Percentiles rank a stretch among this genome's conserved stretches.
These are phyloP conservation scores for Prototheca wickerhamii DNA, from an alignment of 163 green algal genomes.

Conservation along the genomic window DNA sequence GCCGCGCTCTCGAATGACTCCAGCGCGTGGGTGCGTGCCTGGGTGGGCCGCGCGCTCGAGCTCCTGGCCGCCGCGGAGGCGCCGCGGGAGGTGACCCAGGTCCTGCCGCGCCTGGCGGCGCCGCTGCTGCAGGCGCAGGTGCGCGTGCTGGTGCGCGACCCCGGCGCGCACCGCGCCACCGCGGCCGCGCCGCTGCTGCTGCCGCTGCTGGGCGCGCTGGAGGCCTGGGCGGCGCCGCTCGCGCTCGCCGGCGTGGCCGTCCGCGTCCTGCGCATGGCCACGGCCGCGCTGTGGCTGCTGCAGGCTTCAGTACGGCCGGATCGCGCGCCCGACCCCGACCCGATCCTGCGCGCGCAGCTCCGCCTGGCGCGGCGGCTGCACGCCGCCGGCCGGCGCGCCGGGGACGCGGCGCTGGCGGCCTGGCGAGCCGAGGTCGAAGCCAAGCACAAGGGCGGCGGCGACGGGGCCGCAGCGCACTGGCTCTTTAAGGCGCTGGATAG, in stretches of 20 bases:
- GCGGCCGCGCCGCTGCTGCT: not conserved
- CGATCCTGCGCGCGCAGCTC: too few relatives aligned
- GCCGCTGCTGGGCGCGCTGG: constrained; percentile 6
- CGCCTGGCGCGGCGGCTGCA: too few relatives aligned
- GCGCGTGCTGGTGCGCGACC: not conserved
- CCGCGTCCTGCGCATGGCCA: constrained; percentile 22
- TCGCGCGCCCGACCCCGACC: not conserved
- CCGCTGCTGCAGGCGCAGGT: constrained; percentile 5
- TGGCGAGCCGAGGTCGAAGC: too few relatives aligned
- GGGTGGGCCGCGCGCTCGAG: not conserved
- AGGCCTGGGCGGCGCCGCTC: not conserved
- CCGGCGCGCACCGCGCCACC: not conserved
- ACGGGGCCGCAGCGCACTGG: too few relatives aligned
- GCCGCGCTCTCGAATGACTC: too few relatives aligned
- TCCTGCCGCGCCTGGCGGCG: constrained; percentile 5
- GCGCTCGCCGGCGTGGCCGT: not conserved
- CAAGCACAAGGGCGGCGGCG: too few relatives aligned
- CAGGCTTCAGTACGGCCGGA: not conserved
- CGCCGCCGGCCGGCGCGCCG: too few relatives aligned
- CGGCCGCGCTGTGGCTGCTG: constrained; percentile 16
- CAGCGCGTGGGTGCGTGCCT: too few relatives aligned
- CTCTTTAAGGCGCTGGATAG: not conserved
- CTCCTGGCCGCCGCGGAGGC: constrained; percentile 4
- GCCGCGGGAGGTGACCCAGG: constrained; percentile 3
- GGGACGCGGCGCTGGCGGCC: not conserved